Conservation (phyloP, 495 filamentous ascomycete genomes). For the Barbatosphaeria neglecta region DNA sequence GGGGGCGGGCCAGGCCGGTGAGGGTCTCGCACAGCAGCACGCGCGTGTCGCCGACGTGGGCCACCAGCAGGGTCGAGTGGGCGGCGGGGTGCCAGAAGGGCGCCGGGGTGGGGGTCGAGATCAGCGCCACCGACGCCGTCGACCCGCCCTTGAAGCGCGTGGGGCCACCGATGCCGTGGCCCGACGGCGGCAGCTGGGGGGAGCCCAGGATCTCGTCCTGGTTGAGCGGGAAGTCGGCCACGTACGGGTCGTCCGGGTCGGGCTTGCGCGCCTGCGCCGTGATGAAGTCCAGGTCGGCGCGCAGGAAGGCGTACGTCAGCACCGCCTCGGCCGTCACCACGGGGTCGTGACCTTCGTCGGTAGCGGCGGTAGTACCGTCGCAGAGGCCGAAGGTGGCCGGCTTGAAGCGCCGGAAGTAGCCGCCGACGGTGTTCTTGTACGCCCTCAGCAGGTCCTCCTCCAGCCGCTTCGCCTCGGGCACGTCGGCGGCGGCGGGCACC, state of each 20-base stretch:
- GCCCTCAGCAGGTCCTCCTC: slow-evolving; percentile 57
- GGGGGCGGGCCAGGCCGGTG: slow-evolving; percentile 62
- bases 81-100: slow-evolving; percentile 92
- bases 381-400: slow-evolving; percentile 48
- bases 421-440: slow-evolving; percentile 78
- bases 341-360: slow-evolving; percentile 7
- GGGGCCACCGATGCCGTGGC: slow-evolving; percentile 51
- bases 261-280: slow-evolving; percentile 67
- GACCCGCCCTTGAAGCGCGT: slow-evolving; percentile 82
- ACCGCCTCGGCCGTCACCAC: slow-evolving; percentile 47
- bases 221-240: slow-evolving; percentile 65
- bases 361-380: slow-evolving; percentile 6
- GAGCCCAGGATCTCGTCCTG: slow-evolving; percentile 65
- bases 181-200: slow-evolving; percentile 42
- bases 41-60: slow-evolving; percentile 88
- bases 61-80: slow-evolving; percentile 69
- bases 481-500: slow-evolving; percentile 18
- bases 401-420: slow-evolving; percentile 84
- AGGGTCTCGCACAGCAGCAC: slow-evolving; percentile 73
- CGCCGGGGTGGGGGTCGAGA: slow-evolving; percentile 79
- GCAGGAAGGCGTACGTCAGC: slow-evolving; percentile 82
- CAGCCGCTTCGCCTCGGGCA: slow-evolving; percentile 41
- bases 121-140: slow-evolving; percentile 77
- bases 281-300: slow-evolving; percentile 86
- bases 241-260: slow-evolving; percentile 52